A percentile compares a stretch with the other conserved stretches of the same genome.
Conservation (phyloP, 768 basidiomycete genomes). For the Serendipita indica region DNA sequence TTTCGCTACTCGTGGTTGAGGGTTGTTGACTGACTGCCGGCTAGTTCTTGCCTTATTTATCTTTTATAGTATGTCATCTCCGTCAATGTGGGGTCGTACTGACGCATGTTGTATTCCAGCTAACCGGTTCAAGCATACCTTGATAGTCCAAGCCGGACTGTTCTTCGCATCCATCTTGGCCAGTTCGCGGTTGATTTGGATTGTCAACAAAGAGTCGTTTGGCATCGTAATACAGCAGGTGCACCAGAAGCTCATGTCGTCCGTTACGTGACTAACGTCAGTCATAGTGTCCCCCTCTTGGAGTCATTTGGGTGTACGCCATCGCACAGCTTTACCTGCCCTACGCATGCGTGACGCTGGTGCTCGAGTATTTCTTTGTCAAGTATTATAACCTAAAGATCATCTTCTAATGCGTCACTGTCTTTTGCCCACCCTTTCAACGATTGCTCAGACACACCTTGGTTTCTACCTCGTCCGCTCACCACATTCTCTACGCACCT, state of each 20-base stretch:
- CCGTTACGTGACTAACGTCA: not conserved
- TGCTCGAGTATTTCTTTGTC: not conserved
- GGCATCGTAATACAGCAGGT: conserved; percentile 4
- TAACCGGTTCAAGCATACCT: not conserved
- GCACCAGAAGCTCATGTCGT: not conserved
- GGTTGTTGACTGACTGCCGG: not conserved
- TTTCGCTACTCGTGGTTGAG: not conserved
- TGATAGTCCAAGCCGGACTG: not conserved
- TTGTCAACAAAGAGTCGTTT: not conserved
- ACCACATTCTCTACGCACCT: not conserved
- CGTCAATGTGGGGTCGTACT: not conserved
- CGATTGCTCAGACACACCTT: not conserved
- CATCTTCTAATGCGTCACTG: not conserved
- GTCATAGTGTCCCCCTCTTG: not conserved
- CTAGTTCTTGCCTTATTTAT: not conserved
- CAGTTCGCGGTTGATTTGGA: not conserved
- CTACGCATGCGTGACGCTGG: not conserved
- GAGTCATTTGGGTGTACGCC: conserved; percentile 4
- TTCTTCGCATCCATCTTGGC: not conserved
- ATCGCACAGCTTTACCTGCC: not conserved
- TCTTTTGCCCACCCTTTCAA: not conserved
- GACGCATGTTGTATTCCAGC: not conserved
- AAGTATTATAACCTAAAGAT: not conserved
- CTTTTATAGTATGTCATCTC: not conserved
- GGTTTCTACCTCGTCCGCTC: not conserved